Evolutionary conservation across 768 basidiomycete species (phyloP), one percentile per base, ranked within the genome.

Genomic region (Naganishia antarctica): DNA sequence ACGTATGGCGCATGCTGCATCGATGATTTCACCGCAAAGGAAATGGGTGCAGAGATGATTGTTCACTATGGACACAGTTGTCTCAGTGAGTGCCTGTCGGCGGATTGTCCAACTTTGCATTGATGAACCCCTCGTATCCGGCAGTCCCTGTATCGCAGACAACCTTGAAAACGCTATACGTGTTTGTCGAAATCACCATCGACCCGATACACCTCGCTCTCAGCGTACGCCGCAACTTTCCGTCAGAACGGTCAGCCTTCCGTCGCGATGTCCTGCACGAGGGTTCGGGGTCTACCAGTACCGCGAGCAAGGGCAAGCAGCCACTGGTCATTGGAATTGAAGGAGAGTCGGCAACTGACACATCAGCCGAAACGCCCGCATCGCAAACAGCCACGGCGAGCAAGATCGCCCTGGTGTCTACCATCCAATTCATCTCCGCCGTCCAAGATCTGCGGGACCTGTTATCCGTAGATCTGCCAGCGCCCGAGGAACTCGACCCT

Each of bases 1-100:
- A 99, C 94, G 0, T 98, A 98, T 70, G 94, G 96, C 9, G 96
- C 96, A 34, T 99, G 96, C 77, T 99, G 96, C 74, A 86, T 99
- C 68, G 96, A 99, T 76, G 96, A 98, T 76, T 98, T 90, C 74
- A 96, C 96, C 1, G 93, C 96, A 1, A 84, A 89, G 46, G 93
- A 92, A 8, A 80, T 98, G 61, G 96, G 94, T 1, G 97, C 93
- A 73, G 96, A 99, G 78, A 92, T 98, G 90, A 83, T 99, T 31
- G 83, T 99, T 0, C 96, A 99, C 74, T 99, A 99, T 76, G 96
- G 96, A 0, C 96, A 98, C 78, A 91, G 89, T 66, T 99, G 96
- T 80, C 84, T 99, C 50, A 91, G 93, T 96, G 66, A 66, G 85
- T n/a, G n/a, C n/a, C n/a, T n/a, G n/a, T n/a, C n/a, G n/a, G n/a